Conservation (phyloP, 2,329 filamentous ascomycete genomes). For the Calonectria pteridis region DNA sequence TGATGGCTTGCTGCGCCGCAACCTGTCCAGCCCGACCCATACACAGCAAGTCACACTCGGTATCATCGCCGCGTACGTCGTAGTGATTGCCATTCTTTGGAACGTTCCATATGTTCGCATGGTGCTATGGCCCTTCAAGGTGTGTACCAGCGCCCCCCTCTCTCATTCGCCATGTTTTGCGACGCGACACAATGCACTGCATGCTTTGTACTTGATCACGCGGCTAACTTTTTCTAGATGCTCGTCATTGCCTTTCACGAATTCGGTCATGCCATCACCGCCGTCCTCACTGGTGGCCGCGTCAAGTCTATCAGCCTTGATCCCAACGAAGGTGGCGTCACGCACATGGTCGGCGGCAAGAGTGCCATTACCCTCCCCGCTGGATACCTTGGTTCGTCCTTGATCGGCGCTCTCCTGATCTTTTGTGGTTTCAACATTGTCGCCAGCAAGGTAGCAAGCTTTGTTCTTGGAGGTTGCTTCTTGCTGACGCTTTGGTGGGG, state of each 20-base stretch:
- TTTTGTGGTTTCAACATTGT: conserved; percentile 88
- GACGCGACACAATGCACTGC: neutral
- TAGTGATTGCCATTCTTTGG: conserved; percentile 82
- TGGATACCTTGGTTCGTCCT: conserved; percentile 81
- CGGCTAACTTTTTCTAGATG: conserved; percentile 66
- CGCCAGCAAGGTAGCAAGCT: conserved; percentile 82
- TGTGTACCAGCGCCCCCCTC: conserved; percentile 47
- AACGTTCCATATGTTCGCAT: conserved; percentile 82
- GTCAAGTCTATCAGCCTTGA: conserved; percentile 82
- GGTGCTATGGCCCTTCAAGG: conserved; percentile 86
- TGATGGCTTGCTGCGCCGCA: conserved; percentile 59
- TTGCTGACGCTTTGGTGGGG: conserved; percentile 87
- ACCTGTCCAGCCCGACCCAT: conserved; percentile 70
- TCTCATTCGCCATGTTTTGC: neutral
- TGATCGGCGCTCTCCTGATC: conserved; percentile 82
- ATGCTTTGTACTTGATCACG: neutral
- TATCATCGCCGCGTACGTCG: conserved; percentile 78
- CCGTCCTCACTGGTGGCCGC: conserved; percentile 77
- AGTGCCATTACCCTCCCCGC: conserved; percentile 80
- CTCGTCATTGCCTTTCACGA: conserved; percentile 88
- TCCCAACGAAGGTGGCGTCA: conserved; percentile 83
- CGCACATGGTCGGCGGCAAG: conserved; percentile 80
- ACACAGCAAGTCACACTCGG: conserved; percentile 80
- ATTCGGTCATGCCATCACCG: conserved; percentile 80
- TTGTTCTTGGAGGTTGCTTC: conserved; percentile 80